Evolutionary conservation across 140 eudicot species (phyloP), one percentile per base, ranked within the genome.

Genomic region (Stevia rebaudiana): DNA sequence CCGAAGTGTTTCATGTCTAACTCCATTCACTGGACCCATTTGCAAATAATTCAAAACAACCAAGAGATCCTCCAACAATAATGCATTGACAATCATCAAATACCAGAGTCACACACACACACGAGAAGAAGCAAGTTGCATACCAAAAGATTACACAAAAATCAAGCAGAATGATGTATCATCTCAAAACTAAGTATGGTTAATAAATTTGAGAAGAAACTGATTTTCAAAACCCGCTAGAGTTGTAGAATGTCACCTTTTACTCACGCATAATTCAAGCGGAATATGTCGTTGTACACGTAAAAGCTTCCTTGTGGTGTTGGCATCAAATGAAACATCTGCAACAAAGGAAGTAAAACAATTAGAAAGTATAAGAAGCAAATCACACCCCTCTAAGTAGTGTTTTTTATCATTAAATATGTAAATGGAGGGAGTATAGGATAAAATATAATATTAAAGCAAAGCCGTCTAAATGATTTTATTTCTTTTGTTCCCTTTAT

Each of bases 241-340:
- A 9, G n/a, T 52, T 63, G 30, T 18, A 33, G 67, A 33, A 18
- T 54, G 68, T 24, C 25, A 25, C 71, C 61, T 64, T 35, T 37
- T 63, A 43, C 39, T 80, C 74, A 83, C 1, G 84, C 95, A 78
- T 86, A 86, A 37, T 86, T 86, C 71, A 86, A 55, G 57, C 95
- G 84, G 84, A 82, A 86, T 43, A 86, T 78, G 77, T 83, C 95
- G 39, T 82, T 82, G 61, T 25, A 68, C 81, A 86, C 95, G 18
- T 80, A 86, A 70, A 86, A 83, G 79, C 95, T 86, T 69, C 87
- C 89, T 73, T 82, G 89, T 59, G 86, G 83, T 5, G 89, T 85
- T 23, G 87, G 87, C 85, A 83, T 80, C 83, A 86, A 63, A 62
- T 83, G 90, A 44, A 86, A 86, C 87, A 83, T 75, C 90, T 86